Percentiles rank a stretch among this genome's conserved stretches.
phyloP scores from a whole-genome alignment of 2,329 filamentous ascomycete genomes.

The Cordyceps tenuipes region DNA sequence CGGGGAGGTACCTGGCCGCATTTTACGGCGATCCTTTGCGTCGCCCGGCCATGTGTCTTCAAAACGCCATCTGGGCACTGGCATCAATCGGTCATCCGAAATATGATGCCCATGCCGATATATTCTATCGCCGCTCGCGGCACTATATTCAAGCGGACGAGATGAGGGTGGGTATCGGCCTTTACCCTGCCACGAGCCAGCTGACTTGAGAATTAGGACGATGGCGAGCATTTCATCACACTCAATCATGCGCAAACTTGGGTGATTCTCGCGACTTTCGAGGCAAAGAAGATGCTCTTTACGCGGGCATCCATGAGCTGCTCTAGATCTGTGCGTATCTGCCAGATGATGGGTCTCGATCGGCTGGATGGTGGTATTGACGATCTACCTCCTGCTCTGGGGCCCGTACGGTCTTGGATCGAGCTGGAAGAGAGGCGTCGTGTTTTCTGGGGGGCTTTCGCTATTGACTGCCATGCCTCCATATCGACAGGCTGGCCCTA shows the following conservation, averaged over 20 bases:
- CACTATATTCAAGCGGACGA: constrained; percentile 81
- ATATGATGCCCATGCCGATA: constrained; percentile 61
- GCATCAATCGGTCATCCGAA: constrained; percentile 65
- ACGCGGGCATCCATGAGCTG: constrained; percentile 78
- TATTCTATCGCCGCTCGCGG: constrained; percentile 74
- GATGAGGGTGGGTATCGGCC: constrained; percentile 50
- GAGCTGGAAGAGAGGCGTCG: constrained; percentile 70
- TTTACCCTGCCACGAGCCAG: too few species aligned
- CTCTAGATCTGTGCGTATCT: constrained; percentile 60
- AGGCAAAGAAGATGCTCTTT: constrained; percentile 80
- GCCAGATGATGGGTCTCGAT: constrained; percentile 80
- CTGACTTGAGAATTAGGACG: constrained; percentile 35
- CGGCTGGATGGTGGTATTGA: constrained; percentile 58
- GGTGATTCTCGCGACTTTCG: constrained; percentile 65
- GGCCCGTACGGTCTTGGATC: constrained; percentile 68
- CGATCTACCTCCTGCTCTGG: constrained; percentile 65
- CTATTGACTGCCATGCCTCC: constrained; percentile 74
- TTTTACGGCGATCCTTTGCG: constrained; percentile 64
- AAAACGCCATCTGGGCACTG: constrained; percentile 84
- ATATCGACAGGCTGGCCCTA: constrained; percentile 89
- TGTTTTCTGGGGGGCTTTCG: constrained; percentile 80
- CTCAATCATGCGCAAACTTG: constrained; percentile 76
- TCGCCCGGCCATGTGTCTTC: constrained; percentile 72
- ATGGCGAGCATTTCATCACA: constrained; percentile 72
- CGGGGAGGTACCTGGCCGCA: constrained; percentile 62